phyloP scores from a whole-genome alignment of 106 monocot species.

The Dendrobium chrysotoxum region DNA sequence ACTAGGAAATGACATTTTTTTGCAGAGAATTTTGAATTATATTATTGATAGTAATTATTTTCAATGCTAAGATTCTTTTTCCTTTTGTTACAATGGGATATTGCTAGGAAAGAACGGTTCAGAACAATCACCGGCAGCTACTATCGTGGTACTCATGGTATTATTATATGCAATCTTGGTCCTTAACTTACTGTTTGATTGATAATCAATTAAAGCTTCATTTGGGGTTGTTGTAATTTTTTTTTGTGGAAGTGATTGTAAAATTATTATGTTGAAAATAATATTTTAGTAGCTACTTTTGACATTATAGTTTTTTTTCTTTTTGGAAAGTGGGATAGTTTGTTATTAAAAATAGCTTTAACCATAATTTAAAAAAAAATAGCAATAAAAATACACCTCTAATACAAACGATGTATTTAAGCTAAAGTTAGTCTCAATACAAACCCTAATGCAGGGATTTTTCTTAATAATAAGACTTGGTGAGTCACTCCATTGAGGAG shows the following conservation, averaged over 20 bases:
- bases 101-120: constrained; percentile 51
- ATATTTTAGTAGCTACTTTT: background rate
- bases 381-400: no score
- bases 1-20: background rate
- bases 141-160: constrained; percentile 54
- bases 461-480: no score
- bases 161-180: constrained; percentile 23
- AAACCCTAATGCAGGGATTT: no score
- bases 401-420: no score
- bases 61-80: background rate
- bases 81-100: constrained; percentile 34
- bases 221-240: no score
- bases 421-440: no score
- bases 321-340: no score
- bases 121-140: constrained; percentile 61
- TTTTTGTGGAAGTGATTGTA: no score
- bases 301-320: background rate
- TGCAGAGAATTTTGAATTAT: background rate
- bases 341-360: no score
- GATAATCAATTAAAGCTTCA: background rate
- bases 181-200: background rate
- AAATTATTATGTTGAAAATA: no score
- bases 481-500: no score
- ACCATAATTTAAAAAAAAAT: no score
- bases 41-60: background rate